These are phyloP conservation scores for Talaromyces sp. DNA, from an alignment of 2,329 filamentous ascomycete genomes.

Conservation along the genomic window DNA sequence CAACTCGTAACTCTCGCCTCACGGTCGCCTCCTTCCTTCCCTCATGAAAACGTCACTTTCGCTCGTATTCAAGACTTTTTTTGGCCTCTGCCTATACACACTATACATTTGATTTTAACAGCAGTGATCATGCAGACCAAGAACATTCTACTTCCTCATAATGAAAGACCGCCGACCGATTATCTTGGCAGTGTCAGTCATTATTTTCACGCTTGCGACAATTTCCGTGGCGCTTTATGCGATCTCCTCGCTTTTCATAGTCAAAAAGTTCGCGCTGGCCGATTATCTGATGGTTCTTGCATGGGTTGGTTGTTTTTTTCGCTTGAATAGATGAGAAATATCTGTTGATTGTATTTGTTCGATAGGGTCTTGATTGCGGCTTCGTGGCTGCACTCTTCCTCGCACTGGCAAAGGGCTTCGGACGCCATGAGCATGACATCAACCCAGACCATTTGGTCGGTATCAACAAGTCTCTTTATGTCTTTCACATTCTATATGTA, in stretches of 20 bases:
- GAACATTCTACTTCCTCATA: neutral
- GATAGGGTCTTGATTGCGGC: neutral
- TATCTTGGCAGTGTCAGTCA: neutral
- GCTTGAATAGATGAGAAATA: neutral
- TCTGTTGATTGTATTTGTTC: neutral
- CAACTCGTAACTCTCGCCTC: neutral
- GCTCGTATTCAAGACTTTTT: no score
- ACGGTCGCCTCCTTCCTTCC: neutral
- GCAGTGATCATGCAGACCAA: neutral
- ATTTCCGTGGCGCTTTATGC: neutral
- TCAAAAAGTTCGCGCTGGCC: neutral
- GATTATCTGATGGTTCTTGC: constrained; percentile 5
- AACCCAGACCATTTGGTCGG: neutral
- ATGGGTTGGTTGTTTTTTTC: no score
- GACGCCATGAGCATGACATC: neutral
- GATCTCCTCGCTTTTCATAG: neutral
- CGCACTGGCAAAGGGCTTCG: constrained; percentile 2
- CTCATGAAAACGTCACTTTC: neutral
- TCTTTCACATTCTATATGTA: neutral
- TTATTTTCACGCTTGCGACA: neutral
- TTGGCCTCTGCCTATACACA: neutral
- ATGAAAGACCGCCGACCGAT: neutral
- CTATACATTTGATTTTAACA: neutral
- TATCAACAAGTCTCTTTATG: constrained; percentile 1
- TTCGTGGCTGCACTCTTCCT: neutral